These are phyloP conservation scores for Cenococcum geophilum DNA, from an alignment of 495 filamentous ascomycete genomes.

Conservation along the genomic window DNA sequence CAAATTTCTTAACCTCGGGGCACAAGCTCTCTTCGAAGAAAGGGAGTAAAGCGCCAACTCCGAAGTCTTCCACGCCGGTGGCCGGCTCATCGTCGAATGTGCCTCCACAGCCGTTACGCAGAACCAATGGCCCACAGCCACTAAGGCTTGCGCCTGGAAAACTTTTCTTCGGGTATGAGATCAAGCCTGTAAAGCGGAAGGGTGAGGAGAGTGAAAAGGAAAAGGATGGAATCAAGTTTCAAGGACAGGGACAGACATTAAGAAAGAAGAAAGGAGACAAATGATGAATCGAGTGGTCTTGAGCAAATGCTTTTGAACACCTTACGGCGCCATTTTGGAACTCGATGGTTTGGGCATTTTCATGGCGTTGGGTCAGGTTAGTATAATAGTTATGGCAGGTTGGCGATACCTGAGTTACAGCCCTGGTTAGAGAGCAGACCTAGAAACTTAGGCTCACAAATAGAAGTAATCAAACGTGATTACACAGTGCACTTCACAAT, in stretches of 20 bases:
- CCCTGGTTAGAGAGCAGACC: not conserved
- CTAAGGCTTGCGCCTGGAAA: slow-evolving; percentile 80
- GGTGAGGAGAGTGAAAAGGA: slow-evolving; percentile 60
- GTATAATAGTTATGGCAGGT: too few relatives aligned
- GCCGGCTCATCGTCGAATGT: slow-evolving; percentile 60
- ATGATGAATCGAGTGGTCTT: slow-evolving; percentile 7
- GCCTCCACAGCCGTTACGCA: slow-evolving; percentile 42
- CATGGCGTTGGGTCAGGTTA: slow-evolving; percentile 1
- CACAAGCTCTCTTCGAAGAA: slow-evolving; percentile 77
- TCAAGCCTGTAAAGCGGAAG: slow-evolving; percentile 78
- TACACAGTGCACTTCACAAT: too few relatives aligned
- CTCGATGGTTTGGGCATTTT: not conserved
- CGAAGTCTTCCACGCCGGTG: slow-evolving; percentile 74
- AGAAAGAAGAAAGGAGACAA: slow-evolving; percentile 47
- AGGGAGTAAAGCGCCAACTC: slow-evolving; percentile 67
- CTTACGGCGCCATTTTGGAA: not conserved
- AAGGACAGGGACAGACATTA: slow-evolving; percentile 83
- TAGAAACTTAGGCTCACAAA: too few relatives aligned
- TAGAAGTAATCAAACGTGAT: too few relatives aligned
- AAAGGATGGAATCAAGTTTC: slow-evolving; percentile 63
- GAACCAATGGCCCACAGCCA: slow-evolving; percentile 77
- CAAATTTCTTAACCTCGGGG: slow-evolving; percentile 69
- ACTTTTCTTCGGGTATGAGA: slow-evolving; percentile 91
- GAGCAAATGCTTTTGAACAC: not conserved
- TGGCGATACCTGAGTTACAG: not conserved